Evolutionary conservation across 2,329 filamentous ascomycete species (phyloP).

Genomic region (Fusarium liriodendri): DNA sequence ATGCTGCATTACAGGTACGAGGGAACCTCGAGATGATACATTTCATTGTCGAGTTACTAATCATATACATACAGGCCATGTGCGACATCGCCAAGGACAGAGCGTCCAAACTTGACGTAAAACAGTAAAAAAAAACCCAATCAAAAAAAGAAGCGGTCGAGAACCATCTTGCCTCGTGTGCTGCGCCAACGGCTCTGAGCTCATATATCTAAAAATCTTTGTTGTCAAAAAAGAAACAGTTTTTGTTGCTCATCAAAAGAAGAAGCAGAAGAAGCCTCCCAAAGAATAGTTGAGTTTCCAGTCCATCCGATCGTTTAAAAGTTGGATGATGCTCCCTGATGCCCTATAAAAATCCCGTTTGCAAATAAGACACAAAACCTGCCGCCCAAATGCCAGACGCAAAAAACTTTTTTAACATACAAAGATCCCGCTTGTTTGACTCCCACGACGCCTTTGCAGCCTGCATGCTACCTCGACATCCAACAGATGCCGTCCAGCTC

Average conservation of each 20-base stretch:
- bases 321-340: constrained; percentile 6
- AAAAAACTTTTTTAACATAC: constrained; percentile 29
- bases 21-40: neutral
- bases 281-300: neutral
- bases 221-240: neutral
- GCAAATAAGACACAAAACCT: constrained; percentile 2
- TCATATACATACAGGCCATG: constrained; percentile 72
- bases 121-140: neutral
- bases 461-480: constrained; percentile 45
- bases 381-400: constrained; percentile 14
- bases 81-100: constrained; percentile 89
- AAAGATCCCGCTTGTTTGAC: too few relatives aligned
- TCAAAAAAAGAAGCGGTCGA: neutral
- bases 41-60: neutral
- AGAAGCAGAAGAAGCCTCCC: neutral
- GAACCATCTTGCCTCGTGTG: constrained; percentile 2
- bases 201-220: constrained; percentile 13
- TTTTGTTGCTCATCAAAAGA: neutral
- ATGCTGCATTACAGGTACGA: constrained; percentile 78
- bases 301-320: neutral
- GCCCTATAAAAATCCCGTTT: constrained; percentile 3
- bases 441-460: neutral
- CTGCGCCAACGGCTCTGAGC: constrained; percentile 1
- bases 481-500: constrained; percentile 67
- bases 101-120: constrained; percentile 54